phyloP scores from a whole-genome alignment of 768 basidiomycete genomes.

The Tephrocybe sp. region DNA sequence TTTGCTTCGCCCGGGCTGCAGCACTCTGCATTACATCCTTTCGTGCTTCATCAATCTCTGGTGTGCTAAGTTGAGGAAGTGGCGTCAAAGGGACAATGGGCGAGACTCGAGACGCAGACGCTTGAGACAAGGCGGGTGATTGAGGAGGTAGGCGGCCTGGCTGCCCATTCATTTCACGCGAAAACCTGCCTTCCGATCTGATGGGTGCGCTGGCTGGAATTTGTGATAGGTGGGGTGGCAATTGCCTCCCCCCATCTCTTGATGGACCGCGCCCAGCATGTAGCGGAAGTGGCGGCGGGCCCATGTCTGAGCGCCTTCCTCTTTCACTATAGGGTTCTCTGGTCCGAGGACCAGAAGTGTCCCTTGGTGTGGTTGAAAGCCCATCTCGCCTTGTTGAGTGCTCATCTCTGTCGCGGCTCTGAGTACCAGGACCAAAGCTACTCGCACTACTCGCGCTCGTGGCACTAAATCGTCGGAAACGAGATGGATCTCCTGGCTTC shows the following conservation, averaged over 20 bases:
- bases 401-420: conserved; percentile 24
- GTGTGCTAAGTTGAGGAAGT: conserved; percentile 30
- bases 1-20: conserved; percentile 77
- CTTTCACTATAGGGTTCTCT: conserved; percentile 29
- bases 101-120: conserved; percentile 33
- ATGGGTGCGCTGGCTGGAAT: conserved; percentile 23
- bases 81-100: conserved; percentile 30
- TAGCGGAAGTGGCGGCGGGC: conserved; percentile 46
- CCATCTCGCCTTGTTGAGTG: conserved; percentile 31
- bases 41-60: conserved; percentile 61
- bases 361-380: conserved; percentile 31
- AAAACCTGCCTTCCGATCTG: conserved; percentile 34
- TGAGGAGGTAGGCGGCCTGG: conserved; percentile 34
- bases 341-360: conserved; percentile 25
- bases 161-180: conserved; percentile 34
- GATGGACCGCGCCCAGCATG: conserved; percentile 31
- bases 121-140: conserved; percentile 42
- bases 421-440: conserved; percentile 18
- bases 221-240: conserved; percentile 56
- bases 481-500: conserved; percentile 41
- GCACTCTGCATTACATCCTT: conserved; percentile 82
- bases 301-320: conserved; percentile 46
- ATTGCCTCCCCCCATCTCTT: conserved; percentile 44
- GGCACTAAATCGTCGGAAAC: conserved; percentile 31
- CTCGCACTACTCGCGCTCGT: conserved; percentile 22